Conservation (phyloP, 768 basidiomycete genomes). For the Ramaria sp. region DNA sequence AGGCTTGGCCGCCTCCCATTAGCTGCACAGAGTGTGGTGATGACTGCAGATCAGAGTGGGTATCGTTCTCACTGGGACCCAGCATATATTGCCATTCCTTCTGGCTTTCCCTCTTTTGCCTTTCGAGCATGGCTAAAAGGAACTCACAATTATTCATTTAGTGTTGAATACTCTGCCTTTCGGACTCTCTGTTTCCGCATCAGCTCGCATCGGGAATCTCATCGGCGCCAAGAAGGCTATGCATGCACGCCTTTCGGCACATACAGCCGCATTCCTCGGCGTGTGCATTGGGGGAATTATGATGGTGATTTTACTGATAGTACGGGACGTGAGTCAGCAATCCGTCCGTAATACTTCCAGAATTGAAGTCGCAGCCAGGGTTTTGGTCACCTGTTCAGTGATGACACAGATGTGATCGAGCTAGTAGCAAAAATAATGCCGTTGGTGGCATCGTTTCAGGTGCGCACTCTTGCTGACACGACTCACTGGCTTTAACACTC, state of each 20-base stretch:
- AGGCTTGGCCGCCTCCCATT: conserved; percentile 55
- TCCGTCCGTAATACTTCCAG: background rate
- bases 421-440: conserved; percentile 43
- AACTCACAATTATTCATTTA: conserved; percentile 13
- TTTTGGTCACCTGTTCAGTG: conserved; percentile 60
- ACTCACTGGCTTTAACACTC: no score
- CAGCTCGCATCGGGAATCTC: conserved; percentile 62
- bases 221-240: conserved; percentile 46
- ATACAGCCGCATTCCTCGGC: conserved; percentile 54
- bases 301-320: conserved; percentile 47
- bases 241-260: conserved; percentile 47
- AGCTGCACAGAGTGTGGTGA: conserved; percentile 69
- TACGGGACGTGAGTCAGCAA: conserved; percentile 38
- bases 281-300: conserved; percentile 47
- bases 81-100: background rate
- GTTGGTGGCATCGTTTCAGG: conserved; percentile 46
- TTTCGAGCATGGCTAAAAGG: background rate
- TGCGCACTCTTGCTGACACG: conserved; percentile 4
- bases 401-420: conserved; percentile 42
- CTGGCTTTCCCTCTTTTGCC: background rate
- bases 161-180: conserved; percentile 70
- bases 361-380: conserved; percentile 25
- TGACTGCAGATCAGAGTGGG: conserved; percentile 70
- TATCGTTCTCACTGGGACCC: background rate
- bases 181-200: conserved; percentile 55